phyloP scores from a whole-genome alignment of 2,329 filamentous ascomycete species.

The Dactylellina drechsleri region DNA sequence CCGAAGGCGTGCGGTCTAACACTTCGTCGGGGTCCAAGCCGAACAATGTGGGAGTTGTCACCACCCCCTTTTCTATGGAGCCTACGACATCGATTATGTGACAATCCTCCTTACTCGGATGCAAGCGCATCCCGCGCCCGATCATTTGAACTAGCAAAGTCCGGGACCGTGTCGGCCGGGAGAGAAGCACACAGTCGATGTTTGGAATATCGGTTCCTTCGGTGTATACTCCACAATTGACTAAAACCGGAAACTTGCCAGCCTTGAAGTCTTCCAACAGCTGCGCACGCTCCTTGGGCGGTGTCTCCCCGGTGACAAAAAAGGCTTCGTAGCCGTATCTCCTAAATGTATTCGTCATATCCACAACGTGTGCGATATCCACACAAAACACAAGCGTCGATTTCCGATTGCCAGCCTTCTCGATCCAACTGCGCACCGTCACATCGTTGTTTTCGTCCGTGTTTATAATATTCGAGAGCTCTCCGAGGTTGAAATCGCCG shows the following conservation, averaged over 20 bases:
- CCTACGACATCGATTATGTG: conserved; percentile 97
- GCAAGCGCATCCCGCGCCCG: conserved; percentile 86
- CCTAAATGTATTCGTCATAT: conserved; percentile 79
- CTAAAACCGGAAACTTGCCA: conserved; percentile 81
- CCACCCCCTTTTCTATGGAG: conserved; percentile 81
- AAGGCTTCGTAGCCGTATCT: conserved; percentile 81
- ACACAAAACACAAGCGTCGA: conserved; percentile 96
- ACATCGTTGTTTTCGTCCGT: conserved; percentile 82
- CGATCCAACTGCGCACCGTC: conserved; percentile 85
- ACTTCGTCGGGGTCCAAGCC: conserved; percentile 86
- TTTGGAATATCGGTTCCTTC: conserved; percentile 98
- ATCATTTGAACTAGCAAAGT: conserved; percentile 98
- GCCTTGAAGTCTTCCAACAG: conserved; percentile 79
- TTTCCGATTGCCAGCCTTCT: conserved; percentile 74
- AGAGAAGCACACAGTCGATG: conserved; percentile 90
- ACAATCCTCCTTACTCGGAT: conserved; percentile 83
- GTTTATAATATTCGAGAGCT: conserved; percentile 86
- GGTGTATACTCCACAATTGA: conserved; percentile 96
- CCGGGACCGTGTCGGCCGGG: conserved; percentile 87
- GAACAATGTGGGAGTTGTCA: conserved; percentile 91
- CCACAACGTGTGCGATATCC: conserved; percentile 81
- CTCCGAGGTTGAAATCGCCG: conserved; percentile 81
- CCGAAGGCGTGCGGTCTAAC: conserved; percentile 72
- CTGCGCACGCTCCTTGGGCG: conserved; percentile 73
- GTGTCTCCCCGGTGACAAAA: conserved; percentile 85